These are phyloP conservation scores for Pseudogymnoascus pannorum DNA, from an alignment of 2,329 filamentous ascomycete species.

Conservation along the genomic window DNA sequence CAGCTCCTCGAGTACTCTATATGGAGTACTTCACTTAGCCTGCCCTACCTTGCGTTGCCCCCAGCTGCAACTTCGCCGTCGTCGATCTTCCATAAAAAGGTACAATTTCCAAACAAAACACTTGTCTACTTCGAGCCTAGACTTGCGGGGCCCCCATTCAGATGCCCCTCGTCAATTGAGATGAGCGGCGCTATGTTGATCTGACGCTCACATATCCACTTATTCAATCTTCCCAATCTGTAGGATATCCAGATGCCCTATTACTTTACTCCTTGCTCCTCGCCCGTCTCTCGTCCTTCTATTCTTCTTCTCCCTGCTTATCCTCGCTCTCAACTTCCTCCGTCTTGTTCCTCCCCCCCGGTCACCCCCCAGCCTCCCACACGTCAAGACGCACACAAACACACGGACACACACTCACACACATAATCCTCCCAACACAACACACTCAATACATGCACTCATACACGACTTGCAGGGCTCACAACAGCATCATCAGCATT, in stretches of 20 bases:
- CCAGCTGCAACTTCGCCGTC: not conserved
- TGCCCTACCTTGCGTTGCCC: not conserved
- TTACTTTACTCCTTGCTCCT: not conserved
- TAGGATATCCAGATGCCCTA: not conserved
- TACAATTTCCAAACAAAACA: not conserved
- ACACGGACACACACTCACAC: slow-evolving; percentile 1
- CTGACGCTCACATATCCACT: not conserved
- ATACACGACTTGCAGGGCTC: not conserved
- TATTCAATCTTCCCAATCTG: not conserved
- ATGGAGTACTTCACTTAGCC: not conserved
- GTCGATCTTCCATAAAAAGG: not conserved
- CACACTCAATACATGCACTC: not conserved
- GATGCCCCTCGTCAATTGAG: not conserved
- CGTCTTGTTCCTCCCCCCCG: not conserved
- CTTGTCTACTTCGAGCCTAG: not conserved
- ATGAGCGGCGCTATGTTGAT: not conserved
- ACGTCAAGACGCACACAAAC: not conserved
- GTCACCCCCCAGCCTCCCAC: not conserved
- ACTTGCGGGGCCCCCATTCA: not conserved
- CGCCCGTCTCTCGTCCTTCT: not conserved
- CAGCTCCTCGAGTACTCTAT: too few relatives aligned
- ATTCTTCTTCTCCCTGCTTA: not conserved
- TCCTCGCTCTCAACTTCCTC: not conserved
- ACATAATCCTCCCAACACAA: slow-evolving; percentile 1
- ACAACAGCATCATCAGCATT: slow-evolving; percentile 9